Percentiles rank a stretch among this genome's conserved stretches.
Conservation (phyloP, 805 yeast species). For the Ogataea henricii region DNA sequence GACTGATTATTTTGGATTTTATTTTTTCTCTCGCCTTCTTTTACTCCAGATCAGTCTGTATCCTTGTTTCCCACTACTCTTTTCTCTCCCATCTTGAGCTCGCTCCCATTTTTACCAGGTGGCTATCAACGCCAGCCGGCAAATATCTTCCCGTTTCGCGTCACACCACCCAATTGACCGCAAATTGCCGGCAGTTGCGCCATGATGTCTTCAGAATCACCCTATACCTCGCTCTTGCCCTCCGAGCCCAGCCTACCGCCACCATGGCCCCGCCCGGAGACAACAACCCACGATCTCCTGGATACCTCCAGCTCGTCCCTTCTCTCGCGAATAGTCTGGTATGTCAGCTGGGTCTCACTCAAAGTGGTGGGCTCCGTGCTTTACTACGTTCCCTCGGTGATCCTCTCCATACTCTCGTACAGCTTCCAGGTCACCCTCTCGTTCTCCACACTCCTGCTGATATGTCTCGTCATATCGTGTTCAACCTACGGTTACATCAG, state of each 20-base stretch:
- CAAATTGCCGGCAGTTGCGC: too few relatives aligned
- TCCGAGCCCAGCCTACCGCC: background rate
- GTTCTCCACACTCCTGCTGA: conserved; percentile 46
- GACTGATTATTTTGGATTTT: too few relatives aligned
- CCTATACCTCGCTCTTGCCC: background rate
- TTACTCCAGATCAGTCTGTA: background rate
- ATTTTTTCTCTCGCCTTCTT: background rate
- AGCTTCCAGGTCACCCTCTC: conserved; percentile 54
- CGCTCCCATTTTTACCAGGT: too few relatives aligned
- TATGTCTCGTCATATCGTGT: conserved; percentile 34
- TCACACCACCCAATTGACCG: too few relatives aligned
- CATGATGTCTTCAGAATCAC: background rate
- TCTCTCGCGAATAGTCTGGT: conserved; percentile 21
- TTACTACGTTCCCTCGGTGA: conserved; percentile 20
- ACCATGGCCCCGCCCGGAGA: background rate
- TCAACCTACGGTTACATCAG: conserved; percentile 52
- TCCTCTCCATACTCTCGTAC: conserved; percentile 39
- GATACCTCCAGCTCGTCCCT: conserved; percentile 9
- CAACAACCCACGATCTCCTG: background rate
- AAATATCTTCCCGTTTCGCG: too few relatives aligned
- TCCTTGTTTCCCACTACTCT: too few relatives aligned
- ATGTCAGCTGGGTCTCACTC: conserved; percentile 20
- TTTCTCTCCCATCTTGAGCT: too few relatives aligned
- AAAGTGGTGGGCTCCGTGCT: conserved; percentile 18
- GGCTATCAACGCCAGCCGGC: too few relatives aligned